Conservation (phyloP, 306 rosid species). For the Prunus davidiana region DNA sequence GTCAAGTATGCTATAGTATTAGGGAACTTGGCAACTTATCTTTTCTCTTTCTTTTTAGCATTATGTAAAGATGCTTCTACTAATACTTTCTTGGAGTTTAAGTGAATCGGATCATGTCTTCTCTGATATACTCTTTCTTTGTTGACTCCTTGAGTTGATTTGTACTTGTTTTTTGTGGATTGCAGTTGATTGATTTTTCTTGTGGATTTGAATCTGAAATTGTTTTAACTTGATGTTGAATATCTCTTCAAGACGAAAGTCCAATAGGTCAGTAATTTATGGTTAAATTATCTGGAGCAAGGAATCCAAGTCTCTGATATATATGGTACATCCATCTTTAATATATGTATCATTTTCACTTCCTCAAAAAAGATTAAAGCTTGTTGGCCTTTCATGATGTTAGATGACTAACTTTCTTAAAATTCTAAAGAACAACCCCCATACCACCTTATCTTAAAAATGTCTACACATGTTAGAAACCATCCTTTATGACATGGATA, state of each 20-base stretch:
- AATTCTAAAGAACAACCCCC: neutral
- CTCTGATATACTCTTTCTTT: too few relatives aligned
- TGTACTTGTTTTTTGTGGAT: neutral
- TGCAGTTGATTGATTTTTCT: neutral
- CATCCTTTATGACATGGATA: neutral
- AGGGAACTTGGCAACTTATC: neutral
- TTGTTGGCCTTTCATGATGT: neutral
- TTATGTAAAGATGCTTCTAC: too few relatives aligned
- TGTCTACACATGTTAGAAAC: neutral
- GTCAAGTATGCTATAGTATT: neutral
- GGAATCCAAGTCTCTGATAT: neutral
- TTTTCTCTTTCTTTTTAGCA: neutral
- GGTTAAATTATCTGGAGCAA: neutral
- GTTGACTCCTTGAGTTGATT: neutral
- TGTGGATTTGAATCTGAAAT: neutral
- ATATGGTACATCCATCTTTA: neutral
- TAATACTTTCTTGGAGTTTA: too few relatives aligned
- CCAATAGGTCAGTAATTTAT: neutral
- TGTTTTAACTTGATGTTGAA: neutral
- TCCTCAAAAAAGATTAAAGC: neutral
- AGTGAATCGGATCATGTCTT: too few relatives aligned
- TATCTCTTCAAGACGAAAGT: neutral
- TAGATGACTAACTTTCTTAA: neutral
- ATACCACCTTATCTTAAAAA: neutral
- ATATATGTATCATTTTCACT: neutral